Evolutionary conservation across 1,284 basidiomycete species (phyloP).

Genomic region (Coniferiporia sulphurascens): DNA sequence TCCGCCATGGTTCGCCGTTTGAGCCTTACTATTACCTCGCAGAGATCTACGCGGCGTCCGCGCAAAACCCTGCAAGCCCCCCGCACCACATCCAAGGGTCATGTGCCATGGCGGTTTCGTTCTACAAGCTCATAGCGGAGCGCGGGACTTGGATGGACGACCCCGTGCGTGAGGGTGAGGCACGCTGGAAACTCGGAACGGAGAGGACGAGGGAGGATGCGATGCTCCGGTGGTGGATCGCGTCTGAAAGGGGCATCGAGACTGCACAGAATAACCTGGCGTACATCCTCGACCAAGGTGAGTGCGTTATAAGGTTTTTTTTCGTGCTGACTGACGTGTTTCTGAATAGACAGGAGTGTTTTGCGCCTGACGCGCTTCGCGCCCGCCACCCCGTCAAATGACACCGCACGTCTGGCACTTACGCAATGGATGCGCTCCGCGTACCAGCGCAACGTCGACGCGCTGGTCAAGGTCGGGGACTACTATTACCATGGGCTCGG

Average conservation of each 20-base stretch:
- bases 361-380: conserved; percentile 65
- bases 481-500: conserved; percentile 92
- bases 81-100: conserved; percentile 53
- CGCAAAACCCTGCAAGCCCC: conserved; percentile 39
- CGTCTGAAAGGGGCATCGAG: conserved; percentile 90
- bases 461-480: conserved; percentile 94
- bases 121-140: conserved; percentile 87
- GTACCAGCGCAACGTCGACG: conserved; percentile 90
- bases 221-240: conserved; percentile 91
- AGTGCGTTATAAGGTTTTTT: conserved; percentile 17
- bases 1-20: conserved; percentile 82
- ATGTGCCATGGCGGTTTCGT: conserved; percentile 83
- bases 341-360: conserved; percentile 61
- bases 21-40: conserved; percentile 93
- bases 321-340: background rate
- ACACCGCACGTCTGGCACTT: conserved; percentile 78
- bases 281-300: conserved; percentile 87
- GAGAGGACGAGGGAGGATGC: conserved; percentile 65
- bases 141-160: conserved; percentile 86
- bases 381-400: conserved; percentile 64
- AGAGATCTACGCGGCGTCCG: conserved; percentile 63
- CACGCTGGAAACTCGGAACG: conserved; percentile 71
- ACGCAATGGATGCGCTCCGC: conserved; percentile 95
- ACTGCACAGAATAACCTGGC: conserved; percentile 95
- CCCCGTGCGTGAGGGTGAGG: conserved; percentile 78